Evolutionary conservation across 345 rosid species (phyloP), one percentile per base, ranked within the genome.

Genomic region (Luvunga scandens): DNA sequence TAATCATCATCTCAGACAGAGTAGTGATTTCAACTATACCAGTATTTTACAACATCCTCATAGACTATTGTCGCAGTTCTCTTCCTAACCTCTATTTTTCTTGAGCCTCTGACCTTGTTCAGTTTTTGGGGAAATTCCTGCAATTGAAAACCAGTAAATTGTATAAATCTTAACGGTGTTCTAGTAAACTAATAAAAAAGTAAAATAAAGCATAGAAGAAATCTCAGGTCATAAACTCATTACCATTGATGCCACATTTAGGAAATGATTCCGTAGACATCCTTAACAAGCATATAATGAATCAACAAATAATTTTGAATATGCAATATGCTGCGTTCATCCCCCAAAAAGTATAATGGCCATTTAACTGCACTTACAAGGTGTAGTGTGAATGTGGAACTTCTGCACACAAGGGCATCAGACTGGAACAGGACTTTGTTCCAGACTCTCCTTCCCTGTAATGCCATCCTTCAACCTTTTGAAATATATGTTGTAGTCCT

Each of bases 391-490:
- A 53, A 45, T 53, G 2, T 24, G 33, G 81, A 42, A 22, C 31
- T 66, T 21, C 24, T 13, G 16, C n/a, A 27, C n/a, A 22, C 7
- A 7, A 13, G 19, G 22, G 61, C 56, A 81, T 89, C 82, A 95
- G 72, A 90, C 92, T 21, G 93, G 63, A 73, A 82, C 83, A 6
- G 89, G 91, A 81, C 84, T 88, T 83, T 83, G 83, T 68, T 91
- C 89, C 19, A 96, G 81, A 69, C 82, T 77, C 84, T 93, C 97
- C 85, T 92, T 94, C 76, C 97, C 97, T 5, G 95, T 90, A 83
- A 92, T 85, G 68, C 94, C 98, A 71, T 91, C 88, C 78, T 95
- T 90, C 75, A 95, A 86, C 61, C 64, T 83, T 84, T 89, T 89
- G 87, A 93, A 92, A 79, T 90, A 93, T 4, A 83, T 78, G 24